Evolutionary conservation across 352 stramenopile species (phyloP).

Genomic region (Globisporangium heterothallicum): DNA sequence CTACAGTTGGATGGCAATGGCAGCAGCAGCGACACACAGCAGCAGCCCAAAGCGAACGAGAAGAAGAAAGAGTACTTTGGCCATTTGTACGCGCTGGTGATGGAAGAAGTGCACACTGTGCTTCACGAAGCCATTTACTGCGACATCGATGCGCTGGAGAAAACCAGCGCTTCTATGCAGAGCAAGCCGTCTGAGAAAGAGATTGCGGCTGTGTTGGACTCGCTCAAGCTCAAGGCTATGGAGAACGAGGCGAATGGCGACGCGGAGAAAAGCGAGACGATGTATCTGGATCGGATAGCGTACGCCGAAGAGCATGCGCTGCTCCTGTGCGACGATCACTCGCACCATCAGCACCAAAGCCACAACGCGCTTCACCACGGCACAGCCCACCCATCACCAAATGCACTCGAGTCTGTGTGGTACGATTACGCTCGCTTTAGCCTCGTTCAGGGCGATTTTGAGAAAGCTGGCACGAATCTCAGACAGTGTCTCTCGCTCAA

Average conservation of each 20-base stretch:
- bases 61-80: slow-evolving; percentile 61
- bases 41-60: slow-evolving; percentile 7
- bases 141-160: slow-evolving; percentile 31
- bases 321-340: neutral
- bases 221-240: slow-evolving; percentile 42
- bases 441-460: slow-evolving; percentile 32
- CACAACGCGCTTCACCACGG: slow-evolving; percentile 9
- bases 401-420: slow-evolving; percentile 35
- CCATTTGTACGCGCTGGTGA: slow-evolving; percentile 58
- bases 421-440: slow-evolving; percentile 66
- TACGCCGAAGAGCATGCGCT: slow-evolving; percentile 37
- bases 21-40: neutral
- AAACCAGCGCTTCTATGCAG: slow-evolving; percentile 14
- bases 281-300: slow-evolving; percentile 63
- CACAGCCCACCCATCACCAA: slow-evolving; percentile 8
- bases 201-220: slow-evolving; percentile 23
- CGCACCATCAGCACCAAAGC: slow-evolving; percentile 6
- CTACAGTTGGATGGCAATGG: neutral
- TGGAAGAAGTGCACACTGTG: slow-evolving; percentile 71
- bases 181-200: slow-evolving; percentile 21
- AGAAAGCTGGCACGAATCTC: slow-evolving; percentile 51
- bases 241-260: slow-evolving; percentile 73
- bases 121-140: slow-evolving; percentile 56
- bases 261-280: slow-evolving; percentile 49
- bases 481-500: slow-evolving; percentile 56